Percentiles rank a stretch among this genome's conserved stretches.
phyloP scores from a whole-genome alignment of 2,329 filamentous ascomycete genomes.

The Diplodia mutila region DNA sequence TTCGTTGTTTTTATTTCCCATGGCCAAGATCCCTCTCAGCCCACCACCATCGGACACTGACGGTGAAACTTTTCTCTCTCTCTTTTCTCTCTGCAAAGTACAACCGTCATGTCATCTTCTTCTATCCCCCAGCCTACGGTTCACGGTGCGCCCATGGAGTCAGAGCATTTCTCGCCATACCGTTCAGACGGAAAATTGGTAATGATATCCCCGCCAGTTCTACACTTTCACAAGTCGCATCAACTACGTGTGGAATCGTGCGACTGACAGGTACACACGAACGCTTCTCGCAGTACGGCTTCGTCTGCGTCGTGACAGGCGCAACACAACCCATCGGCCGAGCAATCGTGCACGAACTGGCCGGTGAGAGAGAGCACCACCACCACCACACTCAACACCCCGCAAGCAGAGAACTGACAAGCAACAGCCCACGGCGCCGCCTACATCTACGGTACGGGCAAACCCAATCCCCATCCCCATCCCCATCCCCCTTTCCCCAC shows the following conservation, averaged over 20 bases:
- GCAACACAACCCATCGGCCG: slow-evolving; percentile 64
- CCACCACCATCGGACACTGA: not conserved
- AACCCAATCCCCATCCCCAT: too few relatives aligned
- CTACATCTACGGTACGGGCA: slow-evolving; percentile 56
- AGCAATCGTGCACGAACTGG: slow-evolving; percentile 63
- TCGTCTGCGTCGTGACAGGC: slow-evolving; percentile 67
- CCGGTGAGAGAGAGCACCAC: slow-evolving; percentile 46
- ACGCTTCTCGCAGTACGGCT: slow-evolving; percentile 56
- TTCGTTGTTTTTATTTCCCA: not conserved
- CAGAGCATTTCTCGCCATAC: slow-evolving; percentile 61
- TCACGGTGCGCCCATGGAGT: slow-evolving; percentile 34
- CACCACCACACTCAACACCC: too few relatives aligned
- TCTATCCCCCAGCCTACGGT: not conserved
- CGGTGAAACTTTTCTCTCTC: not conserved
- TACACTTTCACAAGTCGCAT: not conserved
- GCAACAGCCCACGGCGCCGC: slow-evolving; percentile 63
- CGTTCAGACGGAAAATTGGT: slow-evolving; percentile 61
- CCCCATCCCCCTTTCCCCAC: not conserved
- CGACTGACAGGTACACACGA: not conserved
- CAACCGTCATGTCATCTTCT: not conserved
- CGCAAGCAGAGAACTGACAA: too few relatives aligned
- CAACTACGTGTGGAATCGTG: too few relatives aligned
- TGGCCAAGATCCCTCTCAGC: not conserved
- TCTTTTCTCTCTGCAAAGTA: not conserved
- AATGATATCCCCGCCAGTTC: slow-evolving; percentile 30